Evolutionary conservation across 2,329 filamentous ascomycete species (phyloP).

Genomic region (Alternaria angustiovoidea): DNA sequence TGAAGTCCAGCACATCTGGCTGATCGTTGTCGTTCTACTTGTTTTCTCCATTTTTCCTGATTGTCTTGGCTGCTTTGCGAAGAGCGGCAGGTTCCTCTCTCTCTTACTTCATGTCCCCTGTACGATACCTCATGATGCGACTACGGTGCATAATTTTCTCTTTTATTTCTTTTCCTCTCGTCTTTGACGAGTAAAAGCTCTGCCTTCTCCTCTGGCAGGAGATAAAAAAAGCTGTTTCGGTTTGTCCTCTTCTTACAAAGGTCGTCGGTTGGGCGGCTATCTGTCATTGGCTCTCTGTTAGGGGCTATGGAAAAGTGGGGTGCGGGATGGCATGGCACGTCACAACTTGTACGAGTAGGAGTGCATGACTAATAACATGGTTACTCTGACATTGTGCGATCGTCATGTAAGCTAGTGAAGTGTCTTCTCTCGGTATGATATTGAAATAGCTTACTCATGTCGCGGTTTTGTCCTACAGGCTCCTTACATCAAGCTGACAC

Average conservation of each 20-base stretch:
- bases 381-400: neutral
- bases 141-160: neutral
- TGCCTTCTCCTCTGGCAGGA: neutral
- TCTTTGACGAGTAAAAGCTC: neutral
- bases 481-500: neutral
- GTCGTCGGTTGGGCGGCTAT: neutral
- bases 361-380: neutral
- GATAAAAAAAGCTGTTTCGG: neutral
- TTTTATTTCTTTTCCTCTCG: neutral
- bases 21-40: neutral
- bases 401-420: neutral
- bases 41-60: neutral
- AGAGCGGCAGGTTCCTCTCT: neutral
- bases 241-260: neutral
- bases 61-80: neutral
- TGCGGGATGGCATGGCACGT: neutral
- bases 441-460: neutral
- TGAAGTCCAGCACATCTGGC: slow-evolving; percentile 5
- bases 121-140: slow-evolving; percentile 2
- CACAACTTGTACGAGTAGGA: neutral
- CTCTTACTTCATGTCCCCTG: neutral
- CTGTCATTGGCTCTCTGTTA: neutral
- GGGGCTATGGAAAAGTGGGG: neutral
- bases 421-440: too few relatives aligned
- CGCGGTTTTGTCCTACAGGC: too few relatives aligned